These are phyloP conservation scores for Coprinopsis strossmayeri DNA, from an alignment of 768 basidiomycete species.

Conservation along the genomic window DNA sequence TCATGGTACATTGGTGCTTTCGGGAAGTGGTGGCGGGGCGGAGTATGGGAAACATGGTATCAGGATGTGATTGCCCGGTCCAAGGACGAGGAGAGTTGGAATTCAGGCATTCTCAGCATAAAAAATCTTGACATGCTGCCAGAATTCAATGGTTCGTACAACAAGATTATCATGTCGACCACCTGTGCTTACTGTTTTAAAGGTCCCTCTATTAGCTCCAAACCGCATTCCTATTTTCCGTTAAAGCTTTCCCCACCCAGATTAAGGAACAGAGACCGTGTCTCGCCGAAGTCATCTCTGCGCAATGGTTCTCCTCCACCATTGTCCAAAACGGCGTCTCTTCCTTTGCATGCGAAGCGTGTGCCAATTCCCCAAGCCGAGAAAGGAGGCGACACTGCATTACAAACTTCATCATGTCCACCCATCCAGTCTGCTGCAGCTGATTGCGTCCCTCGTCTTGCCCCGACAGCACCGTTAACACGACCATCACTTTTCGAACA, in stretches of 20 bases:
- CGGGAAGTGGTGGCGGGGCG: constrained; percentile 88
- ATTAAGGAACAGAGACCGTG: constrained; percentile 51
- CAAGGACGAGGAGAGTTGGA: constrained; percentile 69
- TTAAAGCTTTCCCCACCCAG: constrained; percentile 48
- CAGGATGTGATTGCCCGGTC: constrained; percentile 56
- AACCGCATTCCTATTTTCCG: constrained; percentile 36
- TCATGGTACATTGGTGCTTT: constrained; percentile 90
- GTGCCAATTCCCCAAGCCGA: constrained; percentile 22
- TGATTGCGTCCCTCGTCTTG: neutral
- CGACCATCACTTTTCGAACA: constrained; percentile 50
- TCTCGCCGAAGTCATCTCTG: constrained; percentile 35
- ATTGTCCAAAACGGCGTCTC: constrained; percentile 72
- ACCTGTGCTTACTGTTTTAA: constrained; percentile 5
- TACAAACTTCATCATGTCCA: constrained; percentile 23
- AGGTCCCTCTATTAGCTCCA: constrained; percentile 45
- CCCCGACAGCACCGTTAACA: constrained; percentile 11
- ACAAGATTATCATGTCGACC: neutral
- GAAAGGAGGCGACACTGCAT: constrained; percentile 18
- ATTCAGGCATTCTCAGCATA: constrained; percentile 70
- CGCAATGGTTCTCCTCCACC: constrained; percentile 79
- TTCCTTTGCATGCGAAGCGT: constrained; percentile 67
- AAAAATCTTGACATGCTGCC: constrained; percentile 67
- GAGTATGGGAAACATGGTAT: constrained; percentile 76
- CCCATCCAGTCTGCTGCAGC: constrained; percentile 14
- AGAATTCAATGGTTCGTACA: constrained; percentile 53